These are phyloP conservation scores for Atalantia buxifolia DNA, from an alignment of 345 rosid species.

Conservation along the genomic window DNA sequence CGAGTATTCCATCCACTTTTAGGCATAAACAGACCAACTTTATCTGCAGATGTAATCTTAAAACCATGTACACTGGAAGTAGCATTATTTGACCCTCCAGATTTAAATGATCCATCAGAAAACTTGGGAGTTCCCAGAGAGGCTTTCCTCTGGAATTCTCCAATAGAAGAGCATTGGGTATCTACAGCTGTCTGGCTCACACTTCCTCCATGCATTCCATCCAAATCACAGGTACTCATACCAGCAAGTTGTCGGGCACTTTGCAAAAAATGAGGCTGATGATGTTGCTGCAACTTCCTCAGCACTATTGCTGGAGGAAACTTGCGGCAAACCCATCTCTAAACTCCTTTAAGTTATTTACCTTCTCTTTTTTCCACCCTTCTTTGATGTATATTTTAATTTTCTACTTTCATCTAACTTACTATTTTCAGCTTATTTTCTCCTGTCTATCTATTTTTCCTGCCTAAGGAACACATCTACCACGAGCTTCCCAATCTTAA, in stretches of 20 bases:
- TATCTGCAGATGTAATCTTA: conserved; percentile 36
- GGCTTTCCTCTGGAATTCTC: conserved; percentile 53
- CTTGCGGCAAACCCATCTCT: conserved; percentile 82
- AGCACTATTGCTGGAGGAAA: conserved; percentile 44
- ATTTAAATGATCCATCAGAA: conserved; percentile 37
- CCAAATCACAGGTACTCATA: conserved; percentile 49
- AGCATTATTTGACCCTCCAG: conserved; percentile 28
- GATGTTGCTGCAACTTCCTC: conserved; percentile 45
- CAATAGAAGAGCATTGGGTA: conserved; percentile 42
- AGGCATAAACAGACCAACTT: conserved; percentile 29
- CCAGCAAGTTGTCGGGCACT: conserved; percentile 43
- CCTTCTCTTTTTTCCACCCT: conserved; percentile 3
- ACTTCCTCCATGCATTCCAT: conserved; percentile 42
- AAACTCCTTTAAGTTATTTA: conserved; percentile 19
- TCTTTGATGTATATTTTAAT: conserved; percentile 12
- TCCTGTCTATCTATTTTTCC: background rate
- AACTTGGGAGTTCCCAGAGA: conserved; percentile 40
- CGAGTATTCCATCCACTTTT: conserved; percentile 31
- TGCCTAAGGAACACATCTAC: background rate
- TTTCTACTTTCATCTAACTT: conserved; percentile 14
- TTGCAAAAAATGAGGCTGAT: conserved; percentile 38
- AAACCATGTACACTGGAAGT: conserved; percentile 44
- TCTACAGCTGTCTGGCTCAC: conserved; percentile 23
- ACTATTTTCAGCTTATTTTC: conserved; percentile 11
- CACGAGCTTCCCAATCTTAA: conserved; percentile 17